Evolutionary conservation across 768 basidiomycete species (phyloP), one percentile per base, ranked within the genome.

Genomic region (Mycena chlorophos): DNA sequence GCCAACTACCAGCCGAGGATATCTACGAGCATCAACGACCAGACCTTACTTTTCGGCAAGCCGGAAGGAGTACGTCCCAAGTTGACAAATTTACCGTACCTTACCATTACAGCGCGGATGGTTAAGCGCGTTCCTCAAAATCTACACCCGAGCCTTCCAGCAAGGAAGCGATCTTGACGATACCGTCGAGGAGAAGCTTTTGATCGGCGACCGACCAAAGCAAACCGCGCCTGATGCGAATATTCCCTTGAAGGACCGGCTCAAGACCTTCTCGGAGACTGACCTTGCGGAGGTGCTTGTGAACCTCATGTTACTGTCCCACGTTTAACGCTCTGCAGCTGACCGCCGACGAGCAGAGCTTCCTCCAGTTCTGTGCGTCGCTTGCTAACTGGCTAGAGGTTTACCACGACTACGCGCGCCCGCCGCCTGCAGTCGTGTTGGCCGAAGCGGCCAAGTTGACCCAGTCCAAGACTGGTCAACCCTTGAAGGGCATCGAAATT

Each of bases 161-260:
- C 83, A 87, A 68, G 87, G 86, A 27, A 89, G 88, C 61, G 89
- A 93, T 63, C 73, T 92, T 40, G 87, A 91, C 63, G 87, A 90
- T 58, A 83, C 78, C 1, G 87, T 89, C 0, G 89, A 92, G 69
- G 89, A 91, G 63, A 91, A 89, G 63, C 76, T 91, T 12, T 75
- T 91, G 38, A 85, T 90, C 54, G 88, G 90, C 23, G 90, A 92
- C 70, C 80, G 88, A 23, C 88, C 88, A 2, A 90, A 87, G 66
- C 83, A 82, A 61, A 82, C 73, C 19, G 76, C 79, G 42, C 73
- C 79, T 0, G 77, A 82, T 40, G 75, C 74, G 19, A 77, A 76
- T 43, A 60, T 81, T 22, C 76, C 85, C 12, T 64, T 90, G 37
- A 75, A 71, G 37, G 82, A 89, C 50, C 85, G 90, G 47, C 74